Evolutionary conservation across 2,329 filamentous ascomycete genomes (phyloP).

Genomic region (Aspergillus brasiliensis): DNA sequence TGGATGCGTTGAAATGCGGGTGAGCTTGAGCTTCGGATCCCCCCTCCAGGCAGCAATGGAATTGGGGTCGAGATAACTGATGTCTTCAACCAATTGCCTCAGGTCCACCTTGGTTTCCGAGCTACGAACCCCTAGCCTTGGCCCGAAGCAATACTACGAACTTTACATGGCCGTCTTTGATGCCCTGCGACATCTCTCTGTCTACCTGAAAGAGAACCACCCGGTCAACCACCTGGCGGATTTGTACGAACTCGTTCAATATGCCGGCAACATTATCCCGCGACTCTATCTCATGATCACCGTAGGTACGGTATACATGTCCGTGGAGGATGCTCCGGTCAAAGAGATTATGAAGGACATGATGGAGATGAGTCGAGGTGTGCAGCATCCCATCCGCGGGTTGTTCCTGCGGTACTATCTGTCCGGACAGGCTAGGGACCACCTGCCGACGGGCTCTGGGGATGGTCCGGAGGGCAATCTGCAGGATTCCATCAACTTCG

Average conservation of each 20-base stretch:
- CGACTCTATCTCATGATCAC: conserved; percentile 99
- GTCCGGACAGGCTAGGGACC: conserved; percentile 89
- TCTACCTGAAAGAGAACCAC: conserved; percentile 95
- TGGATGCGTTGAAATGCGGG: conserved; percentile 99
- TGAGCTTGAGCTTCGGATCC: conserved; percentile 52
- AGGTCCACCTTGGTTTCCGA: conserved; percentile 99
- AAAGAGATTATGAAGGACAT: conserved; percentile 99
- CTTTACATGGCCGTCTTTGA: conserved; percentile 99
- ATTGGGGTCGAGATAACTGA: conserved; percentile 10
- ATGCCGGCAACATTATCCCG: conserved; percentile 96
- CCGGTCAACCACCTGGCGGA: conserved; percentile 97
- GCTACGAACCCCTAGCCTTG: conserved; percentile 90
- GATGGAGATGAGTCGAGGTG: conserved; percentile 99
- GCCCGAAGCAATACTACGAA: conserved; percentile 99
- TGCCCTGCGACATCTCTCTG: conserved; percentile 91
- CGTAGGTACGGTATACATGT: conserved; percentile 98
- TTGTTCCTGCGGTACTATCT: conserved; percentile 96
- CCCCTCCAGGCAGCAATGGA: conserved; percentile 28
- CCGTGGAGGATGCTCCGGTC: conserved; percentile 94
- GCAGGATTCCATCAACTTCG: conserved; percentile 96
- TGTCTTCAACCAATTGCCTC: conserved; percentile 22
- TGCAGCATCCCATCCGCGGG: conserved; percentile 94
- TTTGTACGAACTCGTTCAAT: conserved; percentile 95
- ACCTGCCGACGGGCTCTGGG: conserved; percentile 75
- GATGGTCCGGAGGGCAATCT: conserved; percentile 95